Base-by-base conservation (phyloP, 257 asterid genomes). In the Henckelia pumila region DNA sequence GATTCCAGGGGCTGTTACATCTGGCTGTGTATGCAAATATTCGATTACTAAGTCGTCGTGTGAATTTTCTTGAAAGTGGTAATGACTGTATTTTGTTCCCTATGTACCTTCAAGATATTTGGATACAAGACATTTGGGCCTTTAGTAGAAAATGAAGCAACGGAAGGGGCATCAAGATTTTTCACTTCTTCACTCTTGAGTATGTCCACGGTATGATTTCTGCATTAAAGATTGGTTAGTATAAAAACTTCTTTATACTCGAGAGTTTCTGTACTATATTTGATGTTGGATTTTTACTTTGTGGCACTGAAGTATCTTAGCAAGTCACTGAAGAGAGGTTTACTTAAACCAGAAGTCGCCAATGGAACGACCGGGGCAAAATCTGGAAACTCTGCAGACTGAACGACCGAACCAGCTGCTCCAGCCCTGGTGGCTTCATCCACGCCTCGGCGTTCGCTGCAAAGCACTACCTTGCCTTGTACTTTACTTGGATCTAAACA, bases 401-500 rank as follows among this genome's bases (percentile, higher is more conserved):
- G 14, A 2, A 0, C 3, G 52, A 74, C 32, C 6, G 66, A 20
- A 21, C 78, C 78, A 16, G 44, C 0, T 20, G 75, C 80, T 19
- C 64, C 70, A 19, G 71, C 65, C 13, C 14, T 20, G 11, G 7
- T 0, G 24, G 53, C 72, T 64, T 74, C 72, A 6, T 3, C 6
- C 8, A 63, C 14, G 49, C 65, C 74, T 1, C 0, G 19, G 3
- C 24, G 0, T 2, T 0, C 26, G 37, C 35, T 21, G 19, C 83
- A 78, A 4, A 78, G 65, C 9, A 78, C 66, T 23, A 78, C 47
- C 52, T 78, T 74, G n/a, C 75, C 78, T 23, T 57, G 63, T 7
- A 78, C 79, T 23, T 70, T 22, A 11, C 16, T 56, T 24, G 4
- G 44, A 22, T 52, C 35, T 13, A 74, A 47, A 53, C 83, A 78